A percentile compares a stretch with the other conserved stretches of the same genome.
Conservation (phyloP, 2,329 filamentous ascomycete species). For the Colletotrichum gloeosporioides region DNA sequence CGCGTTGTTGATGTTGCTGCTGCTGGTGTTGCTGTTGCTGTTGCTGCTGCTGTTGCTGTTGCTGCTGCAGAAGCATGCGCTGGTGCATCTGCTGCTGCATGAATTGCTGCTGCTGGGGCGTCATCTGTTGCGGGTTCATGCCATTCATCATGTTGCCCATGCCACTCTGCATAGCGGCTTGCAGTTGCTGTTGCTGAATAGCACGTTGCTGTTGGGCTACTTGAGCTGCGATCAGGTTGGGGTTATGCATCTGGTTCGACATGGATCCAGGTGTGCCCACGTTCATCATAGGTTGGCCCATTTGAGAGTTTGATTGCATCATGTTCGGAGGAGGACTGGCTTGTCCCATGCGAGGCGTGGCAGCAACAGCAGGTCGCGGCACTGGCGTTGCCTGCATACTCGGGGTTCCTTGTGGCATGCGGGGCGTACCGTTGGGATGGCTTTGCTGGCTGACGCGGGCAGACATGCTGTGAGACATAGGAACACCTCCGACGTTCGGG, state of each 20-base stretch:
- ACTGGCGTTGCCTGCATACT: conserved; percentile 68
- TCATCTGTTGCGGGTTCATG: conserved; percentile 38
- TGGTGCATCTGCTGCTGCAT: conserved; percentile 28
- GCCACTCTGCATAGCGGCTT: conserved; percentile 41
- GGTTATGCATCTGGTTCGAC: conserved; percentile 43
- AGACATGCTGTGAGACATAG: conserved; percentile 68
- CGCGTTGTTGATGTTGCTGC: conserved; percentile 33
- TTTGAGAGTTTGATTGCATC: conserved; percentile 63
- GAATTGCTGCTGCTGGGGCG: conserved; percentile 16
- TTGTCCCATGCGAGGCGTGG: conserved; percentile 68
- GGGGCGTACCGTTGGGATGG: conserved; percentile 67
- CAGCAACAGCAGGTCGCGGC: conserved; percentile 53
- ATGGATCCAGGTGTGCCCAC: conserved; percentile 37
- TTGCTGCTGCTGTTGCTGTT: conserved; percentile 41
- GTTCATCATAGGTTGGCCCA: conserved; percentile 57
- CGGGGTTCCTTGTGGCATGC: conserved; percentile 66
- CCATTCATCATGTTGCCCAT: conserved; percentile 35
- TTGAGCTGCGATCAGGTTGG: conserved; percentile 46
- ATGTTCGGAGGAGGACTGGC: conserved; percentile 65
- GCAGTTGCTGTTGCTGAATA: conserved; percentile 46
- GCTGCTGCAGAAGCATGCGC: conserved; percentile 22
- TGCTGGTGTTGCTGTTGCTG: conserved; percentile 40
- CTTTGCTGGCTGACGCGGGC: conserved; percentile 71
- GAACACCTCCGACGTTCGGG: conserved; percentile 55
- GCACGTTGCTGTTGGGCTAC: conserved; percentile 54